Evolutionary conservation across 1,284 basidiomycete genomes (phyloP).

Genomic region (Ustilago shanxiensis): DNA sequence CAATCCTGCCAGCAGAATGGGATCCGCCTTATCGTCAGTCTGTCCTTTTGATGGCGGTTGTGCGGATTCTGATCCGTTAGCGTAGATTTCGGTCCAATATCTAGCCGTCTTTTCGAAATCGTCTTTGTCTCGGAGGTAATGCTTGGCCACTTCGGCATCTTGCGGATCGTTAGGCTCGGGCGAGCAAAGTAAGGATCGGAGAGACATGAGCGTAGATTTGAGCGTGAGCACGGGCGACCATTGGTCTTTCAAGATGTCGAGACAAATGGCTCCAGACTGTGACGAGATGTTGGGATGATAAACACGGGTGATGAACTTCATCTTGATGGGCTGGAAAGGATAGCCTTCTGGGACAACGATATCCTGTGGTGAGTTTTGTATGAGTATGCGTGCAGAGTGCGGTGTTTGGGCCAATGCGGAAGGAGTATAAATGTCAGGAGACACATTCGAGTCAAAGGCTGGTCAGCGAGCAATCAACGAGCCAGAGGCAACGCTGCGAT

Average conservation of each 20-base stretch:
- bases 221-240: constrained; percentile 77
- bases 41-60: constrained; percentile 45
- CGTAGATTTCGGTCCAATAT: constrained; percentile 78
- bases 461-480: neutral
- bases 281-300: constrained; percentile 98
- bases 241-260: constrained; percentile 78
- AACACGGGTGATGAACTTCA: constrained; percentile 79
- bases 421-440: neutral
- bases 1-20: constrained; percentile 72
- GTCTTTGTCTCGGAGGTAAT: constrained; percentile 87
- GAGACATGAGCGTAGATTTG: constrained; percentile 94
- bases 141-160: constrained; percentile 93
- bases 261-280: constrained; percentile 90
- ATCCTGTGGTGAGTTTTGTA: constrained; percentile 75
- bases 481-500: neutral
- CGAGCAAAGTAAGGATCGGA: constrained; percentile 93
- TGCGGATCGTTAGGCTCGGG: constrained; percentile 98
- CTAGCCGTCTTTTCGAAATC: constrained; percentile 92
- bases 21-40: constrained; percentile 56
- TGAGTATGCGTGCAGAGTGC: neutral
- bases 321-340: constrained; percentile 97
- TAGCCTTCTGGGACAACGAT: constrained; percentile 92
- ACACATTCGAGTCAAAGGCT: neutral
- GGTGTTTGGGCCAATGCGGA: neutral
- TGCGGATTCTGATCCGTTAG: constrained; percentile 54